phyloP scores from a whole-genome alignment of 2,329 filamentous ascomycete species.

The Monosporascus ibericus region DNA sequence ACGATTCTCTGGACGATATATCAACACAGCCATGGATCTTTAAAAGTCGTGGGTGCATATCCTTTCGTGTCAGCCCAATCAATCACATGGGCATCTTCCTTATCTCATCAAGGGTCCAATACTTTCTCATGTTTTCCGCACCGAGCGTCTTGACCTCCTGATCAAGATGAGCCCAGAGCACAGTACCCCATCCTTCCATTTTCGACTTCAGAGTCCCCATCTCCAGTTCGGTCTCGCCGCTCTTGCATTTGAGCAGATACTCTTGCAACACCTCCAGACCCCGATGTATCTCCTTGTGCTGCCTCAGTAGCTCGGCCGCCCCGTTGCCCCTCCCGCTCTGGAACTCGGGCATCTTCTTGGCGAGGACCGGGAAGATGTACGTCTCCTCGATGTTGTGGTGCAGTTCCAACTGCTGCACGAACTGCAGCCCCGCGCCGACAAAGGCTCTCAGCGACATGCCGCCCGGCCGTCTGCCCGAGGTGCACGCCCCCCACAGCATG shows the following conservation, averaged over 20 bases:
- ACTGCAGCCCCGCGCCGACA: slow-evolving; percentile 60
- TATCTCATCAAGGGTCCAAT: slow-evolving; percentile 76
- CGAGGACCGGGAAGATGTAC: slow-evolving; percentile 74
- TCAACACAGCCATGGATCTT: too few species aligned
- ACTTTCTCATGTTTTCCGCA: slow-evolving; percentile 82
- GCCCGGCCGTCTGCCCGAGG: slow-evolving; percentile 49
- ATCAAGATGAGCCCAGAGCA: slow-evolving; percentile 78
- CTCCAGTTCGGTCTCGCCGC: slow-evolving; percentile 55
- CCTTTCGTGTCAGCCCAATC: neutral
- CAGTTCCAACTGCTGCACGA: slow-evolving; percentile 62
- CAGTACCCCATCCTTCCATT: slow-evolving; percentile 72
- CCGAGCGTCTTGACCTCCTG: slow-evolving; percentile 74
- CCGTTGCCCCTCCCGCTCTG: slow-evolving; percentile 25
- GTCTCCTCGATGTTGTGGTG: slow-evolving; percentile 83
- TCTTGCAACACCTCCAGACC: slow-evolving; percentile 63
- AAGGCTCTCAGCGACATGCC: slow-evolving; percentile 65
- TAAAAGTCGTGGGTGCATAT: too few species aligned
- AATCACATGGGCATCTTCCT: slow-evolving; percentile 58
- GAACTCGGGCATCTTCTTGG: slow-evolving; percentile 74
- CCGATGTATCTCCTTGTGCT: slow-evolving; percentile 73
- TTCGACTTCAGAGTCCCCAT: slow-evolving; percentile 56
- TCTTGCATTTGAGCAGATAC: slow-evolving; percentile 58
- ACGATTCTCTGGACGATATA: neutral
- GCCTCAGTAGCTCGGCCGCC: slow-evolving; percentile 59
- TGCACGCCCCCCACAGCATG: slow-evolving; percentile 60